Evolutionary conservation across 176 grass and related monocot species (phyloP).

Genomic region (Avena insularis): DNA sequence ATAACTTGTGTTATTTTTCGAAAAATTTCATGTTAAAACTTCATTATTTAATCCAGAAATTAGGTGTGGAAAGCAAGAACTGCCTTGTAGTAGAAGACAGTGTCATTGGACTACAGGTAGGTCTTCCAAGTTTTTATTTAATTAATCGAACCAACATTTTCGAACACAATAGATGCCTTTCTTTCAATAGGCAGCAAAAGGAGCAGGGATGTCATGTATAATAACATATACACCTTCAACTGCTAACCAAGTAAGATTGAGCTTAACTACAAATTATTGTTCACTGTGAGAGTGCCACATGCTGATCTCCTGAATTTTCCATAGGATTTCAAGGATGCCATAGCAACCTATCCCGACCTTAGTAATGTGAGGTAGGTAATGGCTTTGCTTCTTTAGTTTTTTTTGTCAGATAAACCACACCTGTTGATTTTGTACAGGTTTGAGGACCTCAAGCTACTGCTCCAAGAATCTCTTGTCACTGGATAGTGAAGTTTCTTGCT

Average conservation of each 20-base stretch:
- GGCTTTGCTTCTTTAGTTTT: background rate
- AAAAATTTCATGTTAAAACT: constrained; percentile 10
- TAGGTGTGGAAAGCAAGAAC: constrained; percentile 72
- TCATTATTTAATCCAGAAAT: constrained; percentile 64
- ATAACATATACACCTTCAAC: constrained; percentile 94
- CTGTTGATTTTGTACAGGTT: constrained; percentile 61
- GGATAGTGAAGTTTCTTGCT: constrained; percentile 42
- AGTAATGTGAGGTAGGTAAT: constrained; percentile 75
- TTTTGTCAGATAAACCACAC: constrained; percentile 30
- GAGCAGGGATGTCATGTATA: constrained; percentile 95
- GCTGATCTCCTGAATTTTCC: constrained; percentile 40
- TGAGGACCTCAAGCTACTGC: constrained; percentile 78
- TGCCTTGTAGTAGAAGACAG: constrained; percentile 99
- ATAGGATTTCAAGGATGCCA: constrained; percentile 90
- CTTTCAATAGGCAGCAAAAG: constrained; percentile 78
- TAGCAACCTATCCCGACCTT: constrained; percentile 89
- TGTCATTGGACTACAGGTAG: constrained; percentile 91
- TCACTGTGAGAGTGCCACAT: background rate
- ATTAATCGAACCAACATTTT: background rate
- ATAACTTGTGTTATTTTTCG: background rate
- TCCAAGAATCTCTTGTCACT: constrained; percentile 78
- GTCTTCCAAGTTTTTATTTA: constrained; percentile 36
- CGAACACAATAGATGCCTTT: constrained; percentile 26
- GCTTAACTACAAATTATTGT: constrained; percentile 36
- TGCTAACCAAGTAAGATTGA: constrained; percentile 73